Percentiles rank a stretch among this genome's conserved stretches.
These are phyloP conservation scores for Diaporthe velutina DNA, from an alignment of 2,329 filamentous ascomycete genomes.

Conservation along the genomic window DNA sequence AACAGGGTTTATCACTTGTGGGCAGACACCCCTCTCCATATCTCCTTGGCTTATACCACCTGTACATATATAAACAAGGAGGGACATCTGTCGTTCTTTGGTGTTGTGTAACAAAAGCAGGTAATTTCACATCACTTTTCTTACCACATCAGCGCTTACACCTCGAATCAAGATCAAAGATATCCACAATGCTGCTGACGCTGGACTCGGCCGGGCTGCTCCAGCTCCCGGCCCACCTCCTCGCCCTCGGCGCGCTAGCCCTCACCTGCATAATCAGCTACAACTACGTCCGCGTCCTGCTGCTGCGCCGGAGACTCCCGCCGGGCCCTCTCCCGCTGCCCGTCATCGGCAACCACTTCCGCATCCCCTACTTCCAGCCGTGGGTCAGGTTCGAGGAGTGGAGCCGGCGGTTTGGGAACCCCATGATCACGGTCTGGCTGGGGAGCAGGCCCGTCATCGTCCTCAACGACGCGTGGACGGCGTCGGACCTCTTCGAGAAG, in stretches of 20 bases:
- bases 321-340: constrained; percentile 30
- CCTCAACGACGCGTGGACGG: constrained; percentile 28
- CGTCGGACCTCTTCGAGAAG: constrained; percentile 20
- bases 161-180: background rate
- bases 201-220: background rate
- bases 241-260: background rate
- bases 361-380: background rate
- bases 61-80: constrained; percentile 6
- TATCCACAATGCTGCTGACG: background rate
- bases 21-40: background rate
- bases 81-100: background rate
- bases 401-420: constrained; percentile 10
- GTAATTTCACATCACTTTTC: background rate
- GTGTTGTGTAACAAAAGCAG: background rate
- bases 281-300: constrained; percentile 21
- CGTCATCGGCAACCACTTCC: constrained; percentile 24
- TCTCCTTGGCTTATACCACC: background rate
- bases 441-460: constrained; percentile 16
- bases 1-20: too few relatives aligned
- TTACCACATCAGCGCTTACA: background rate
- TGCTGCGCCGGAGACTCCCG: constrained; percentile 28
- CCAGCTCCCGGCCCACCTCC: background rate
- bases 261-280: constrained; percentile 6
- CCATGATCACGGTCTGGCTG: constrained; percentile 35
- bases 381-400: constrained; percentile 24